phyloP scores from a whole-genome alignment of 2,329 filamentous ascomycete species.

The Neopestalotiopsis clavispora region DNA sequence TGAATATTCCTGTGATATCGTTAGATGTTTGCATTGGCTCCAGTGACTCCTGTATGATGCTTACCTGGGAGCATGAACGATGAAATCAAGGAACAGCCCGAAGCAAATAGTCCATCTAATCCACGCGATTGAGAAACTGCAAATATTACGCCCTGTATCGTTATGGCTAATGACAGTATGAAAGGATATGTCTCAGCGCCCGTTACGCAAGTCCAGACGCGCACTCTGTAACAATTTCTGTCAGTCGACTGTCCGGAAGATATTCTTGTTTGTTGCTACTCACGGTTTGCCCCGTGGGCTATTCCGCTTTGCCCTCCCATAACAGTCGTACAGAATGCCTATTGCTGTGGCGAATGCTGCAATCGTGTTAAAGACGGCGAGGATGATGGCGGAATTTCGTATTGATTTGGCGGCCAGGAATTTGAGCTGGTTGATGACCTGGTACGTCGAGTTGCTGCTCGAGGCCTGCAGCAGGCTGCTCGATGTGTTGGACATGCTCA shows the following conservation, averaged over 20 bases:
- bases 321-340: slow-evolving; percentile 63
- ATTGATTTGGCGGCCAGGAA: slow-evolving; percentile 61
- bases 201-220: slow-evolving; percentile 47
- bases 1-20: slow-evolving; percentile 60
- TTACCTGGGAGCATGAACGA: slow-evolving; percentile 66
- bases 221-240: slow-evolving; percentile 25
- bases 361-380: slow-evolving; percentile 65
- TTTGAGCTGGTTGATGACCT: slow-evolving; percentile 55
- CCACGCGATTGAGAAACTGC: slow-evolving; percentile 61
- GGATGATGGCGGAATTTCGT: slow-evolving; percentile 64
- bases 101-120: slow-evolving; percentile 53
- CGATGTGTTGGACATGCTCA: slow-evolving; percentile 28
- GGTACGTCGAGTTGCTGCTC: slow-evolving; percentile 46
- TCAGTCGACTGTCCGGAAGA: slow-evolving; percentile 34
- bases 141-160: slow-evolving; percentile 63
- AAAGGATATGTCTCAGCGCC: slow-evolving; percentile 59
- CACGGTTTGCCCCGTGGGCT: slow-evolving; percentile 42
- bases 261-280: slow-evolving; percentile 31
- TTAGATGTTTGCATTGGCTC: slow-evolving; percentile 29
- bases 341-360: slow-evolving; percentile 60
- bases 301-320: slow-evolving; percentile 47
- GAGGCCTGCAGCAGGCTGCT: slow-evolving; percentile 33
- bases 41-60: slow-evolving; percentile 19
- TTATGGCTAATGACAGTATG: slow-evolving; percentile 60
- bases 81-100: slow-evolving; percentile 58